Conservation (phyloP, 768 basidiomycete genomes). For the Phylloporus sp. region DNA sequence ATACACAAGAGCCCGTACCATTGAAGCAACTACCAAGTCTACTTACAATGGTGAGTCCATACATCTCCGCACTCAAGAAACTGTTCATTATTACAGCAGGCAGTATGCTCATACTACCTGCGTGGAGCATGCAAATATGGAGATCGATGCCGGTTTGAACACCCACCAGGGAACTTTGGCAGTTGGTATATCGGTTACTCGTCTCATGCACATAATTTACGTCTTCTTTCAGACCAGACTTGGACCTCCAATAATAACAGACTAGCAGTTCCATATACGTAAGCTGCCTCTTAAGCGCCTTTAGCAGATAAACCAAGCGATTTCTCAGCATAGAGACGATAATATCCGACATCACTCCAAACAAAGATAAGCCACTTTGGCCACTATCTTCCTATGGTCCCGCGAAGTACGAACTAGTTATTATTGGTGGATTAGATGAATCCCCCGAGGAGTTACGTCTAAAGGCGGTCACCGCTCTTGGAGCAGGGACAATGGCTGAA, state of each 20-base stretch:
- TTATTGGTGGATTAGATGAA: conserved; percentile 66
- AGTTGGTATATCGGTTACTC: conserved; percentile 39
- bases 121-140: conserved; percentile 68
- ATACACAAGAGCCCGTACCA: neutral
- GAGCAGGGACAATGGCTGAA: conserved; percentile 52
- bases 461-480: conserved; percentile 54
- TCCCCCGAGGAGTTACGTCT: conserved; percentile 77
- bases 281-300: conserved; percentile 6
- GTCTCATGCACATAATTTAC: conserved; percentile 11
- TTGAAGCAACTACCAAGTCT: no score
- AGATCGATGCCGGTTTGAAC: conserved; percentile 60
- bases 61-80: neutral
- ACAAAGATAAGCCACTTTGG: conserved; percentile 71
- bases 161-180: conserved; percentile 48
- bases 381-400: conserved; percentile 77
- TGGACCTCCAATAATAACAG: conserved; percentile 36
- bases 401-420: conserved; percentile 64
- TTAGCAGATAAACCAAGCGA: neutral
- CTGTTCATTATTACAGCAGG: conserved; percentile 32
- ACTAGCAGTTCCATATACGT: conserved; percentile 38
- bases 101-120: conserved; percentile 58
- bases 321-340: conserved; percentile 56
- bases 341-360: conserved; percentile 54
- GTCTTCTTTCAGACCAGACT: conserved; percentile 33
- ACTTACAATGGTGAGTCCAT: conserved; percentile 15